phyloP scores from a whole-genome alignment of 352 stramenopile species.

The Plasmopara muralis region DNA sequence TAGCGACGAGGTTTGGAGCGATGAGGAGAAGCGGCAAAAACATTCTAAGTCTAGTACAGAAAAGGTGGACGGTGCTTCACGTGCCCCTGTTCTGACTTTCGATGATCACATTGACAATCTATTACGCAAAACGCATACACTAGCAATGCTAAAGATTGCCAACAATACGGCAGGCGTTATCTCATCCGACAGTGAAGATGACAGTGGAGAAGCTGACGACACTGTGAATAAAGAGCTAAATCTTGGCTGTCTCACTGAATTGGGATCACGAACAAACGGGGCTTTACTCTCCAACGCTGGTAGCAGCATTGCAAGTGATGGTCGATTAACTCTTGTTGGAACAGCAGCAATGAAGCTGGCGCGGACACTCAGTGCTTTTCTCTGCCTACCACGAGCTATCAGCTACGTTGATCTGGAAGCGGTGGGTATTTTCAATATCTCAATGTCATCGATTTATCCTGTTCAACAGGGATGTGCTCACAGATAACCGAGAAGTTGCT shows the following conservation, averaged over 20 bases:
- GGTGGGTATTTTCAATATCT: constrained; percentile 15
- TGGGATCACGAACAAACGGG: constrained; percentile 13
- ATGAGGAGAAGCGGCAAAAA: constrained; percentile 9
- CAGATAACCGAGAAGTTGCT: constrained; percentile 70
- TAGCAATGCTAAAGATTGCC: constrained; percentile 65
- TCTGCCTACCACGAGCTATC: constrained; percentile 62
- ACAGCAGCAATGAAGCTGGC: constrained; percentile 44
- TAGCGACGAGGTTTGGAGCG: constrained; percentile 1
- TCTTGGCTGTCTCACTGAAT: constrained; percentile 5
- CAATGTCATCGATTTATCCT: constrained; percentile 1
- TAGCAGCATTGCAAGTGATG: constrained; percentile 22
- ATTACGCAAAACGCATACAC: constrained; percentile 50
- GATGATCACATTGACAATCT: constrained; percentile 70
- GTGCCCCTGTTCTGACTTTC: constrained; percentile 26
- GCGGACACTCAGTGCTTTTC: constrained; percentile 56
- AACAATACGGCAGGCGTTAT: constrained; percentile 66
- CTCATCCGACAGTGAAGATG: constrained; percentile 36
- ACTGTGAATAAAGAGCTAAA: constrained; percentile 29
- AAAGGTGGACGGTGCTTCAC: not conserved
- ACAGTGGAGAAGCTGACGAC: constrained; percentile 34
- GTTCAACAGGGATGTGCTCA: not conserved
- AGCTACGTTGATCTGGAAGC: constrained; percentile 66
- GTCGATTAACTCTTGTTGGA: constrained; percentile 14
- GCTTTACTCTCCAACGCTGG: constrained; percentile 27
- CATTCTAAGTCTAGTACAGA: constrained; percentile 3